A percentile compares a stretch with the other conserved stretches of the same genome.
Conservation (phyloP, 306 rosid genomes). For the Prunus kanzakura region DNA sequence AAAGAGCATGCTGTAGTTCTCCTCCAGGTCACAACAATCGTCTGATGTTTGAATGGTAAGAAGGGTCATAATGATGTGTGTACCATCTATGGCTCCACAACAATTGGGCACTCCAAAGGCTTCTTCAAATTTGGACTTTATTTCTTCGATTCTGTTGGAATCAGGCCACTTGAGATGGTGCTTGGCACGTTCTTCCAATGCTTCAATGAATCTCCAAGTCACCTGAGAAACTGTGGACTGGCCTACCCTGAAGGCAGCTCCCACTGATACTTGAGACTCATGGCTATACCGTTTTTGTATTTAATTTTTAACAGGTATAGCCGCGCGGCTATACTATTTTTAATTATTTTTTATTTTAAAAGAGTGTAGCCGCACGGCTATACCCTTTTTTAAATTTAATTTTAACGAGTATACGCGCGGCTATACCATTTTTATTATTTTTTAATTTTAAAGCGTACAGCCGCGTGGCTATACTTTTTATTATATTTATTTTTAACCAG, state of each 20-base stretch:
- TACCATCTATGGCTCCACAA: too few relatives aligned
- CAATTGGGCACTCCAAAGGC: background rate
- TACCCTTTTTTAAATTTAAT: too few relatives aligned
- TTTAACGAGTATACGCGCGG: too few relatives aligned
- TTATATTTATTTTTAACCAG: too few relatives aligned
- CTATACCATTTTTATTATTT: too few relatives aligned
- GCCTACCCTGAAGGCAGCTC: constrained; percentile 91
- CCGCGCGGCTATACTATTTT: too few relatives aligned
- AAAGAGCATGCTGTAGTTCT: constrained; percentile 79
- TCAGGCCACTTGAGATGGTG: constrained; percentile 56
- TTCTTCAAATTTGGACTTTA: constrained; percentile 43
- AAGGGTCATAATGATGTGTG: constrained; percentile 54
- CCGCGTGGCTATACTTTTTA: too few relatives aligned
- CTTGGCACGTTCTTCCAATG: constrained; percentile 73
- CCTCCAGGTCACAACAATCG: constrained; percentile 84
- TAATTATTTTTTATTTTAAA: too few relatives aligned
- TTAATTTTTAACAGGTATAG: too few relatives aligned
- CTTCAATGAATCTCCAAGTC: constrained; percentile 93
- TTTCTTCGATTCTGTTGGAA: too few relatives aligned
- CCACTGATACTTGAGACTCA: constrained; percentile 94
- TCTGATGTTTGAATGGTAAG: constrained; percentile 82
- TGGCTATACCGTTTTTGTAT: background rate
- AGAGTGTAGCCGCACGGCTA: too few relatives aligned
- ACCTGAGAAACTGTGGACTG: constrained; percentile 98
- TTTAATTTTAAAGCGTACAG: too few relatives aligned